A percentile compares a stretch with the other conserved stretches of the same genome.
phyloP scores from a whole-genome alignment of 768 basidiomycete species.

The Dendrothele bispora region DNA sequence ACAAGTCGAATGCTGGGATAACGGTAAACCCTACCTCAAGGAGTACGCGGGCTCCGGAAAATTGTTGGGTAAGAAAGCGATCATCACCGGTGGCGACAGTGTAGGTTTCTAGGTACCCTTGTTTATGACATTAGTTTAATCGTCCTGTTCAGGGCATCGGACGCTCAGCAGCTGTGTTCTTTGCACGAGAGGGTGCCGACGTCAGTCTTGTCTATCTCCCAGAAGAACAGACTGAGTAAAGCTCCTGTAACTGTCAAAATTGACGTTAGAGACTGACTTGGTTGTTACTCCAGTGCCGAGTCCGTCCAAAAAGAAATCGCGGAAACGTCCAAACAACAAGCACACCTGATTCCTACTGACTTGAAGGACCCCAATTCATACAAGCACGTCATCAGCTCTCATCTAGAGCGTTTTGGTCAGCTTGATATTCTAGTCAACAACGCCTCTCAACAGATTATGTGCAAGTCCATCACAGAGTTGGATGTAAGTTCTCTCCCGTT shows the following conservation, averaged over 20 bases:
- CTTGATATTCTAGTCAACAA: conserved; percentile 64
- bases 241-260: background rate
- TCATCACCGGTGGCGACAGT: conserved; percentile 4
- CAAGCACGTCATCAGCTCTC: conserved; percentile 46
- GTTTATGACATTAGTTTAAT: background rate
- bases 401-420: conserved; percentile 42
- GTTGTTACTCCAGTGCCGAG: conserved; percentile 31
- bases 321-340: conserved; percentile 37
- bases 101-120: background rate
- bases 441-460: conserved; percentile 45
- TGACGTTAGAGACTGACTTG: background rate
- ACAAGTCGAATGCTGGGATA: background rate
- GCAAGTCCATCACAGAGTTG: background rate
- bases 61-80: conserved; percentile 1
- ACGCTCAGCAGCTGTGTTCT: conserved; percentile 48
- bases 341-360: conserved; percentile 37
- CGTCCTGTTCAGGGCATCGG: conserved; percentile 39
- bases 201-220: conserved; percentile 56
- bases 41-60: conserved; percentile 1
- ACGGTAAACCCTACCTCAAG: conserved; percentile 3
- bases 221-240: conserved; percentile 50
- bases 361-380: conserved; percentile 41
- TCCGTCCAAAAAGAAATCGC: conserved; percentile 45
- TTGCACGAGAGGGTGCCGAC: conserved; percentile 53
- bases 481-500: conserved; percentile 35